Evolutionary conservation across 1,139 yeast species (phyloP).

Genomic region (Geotrichum phurueaensis): DNA sequence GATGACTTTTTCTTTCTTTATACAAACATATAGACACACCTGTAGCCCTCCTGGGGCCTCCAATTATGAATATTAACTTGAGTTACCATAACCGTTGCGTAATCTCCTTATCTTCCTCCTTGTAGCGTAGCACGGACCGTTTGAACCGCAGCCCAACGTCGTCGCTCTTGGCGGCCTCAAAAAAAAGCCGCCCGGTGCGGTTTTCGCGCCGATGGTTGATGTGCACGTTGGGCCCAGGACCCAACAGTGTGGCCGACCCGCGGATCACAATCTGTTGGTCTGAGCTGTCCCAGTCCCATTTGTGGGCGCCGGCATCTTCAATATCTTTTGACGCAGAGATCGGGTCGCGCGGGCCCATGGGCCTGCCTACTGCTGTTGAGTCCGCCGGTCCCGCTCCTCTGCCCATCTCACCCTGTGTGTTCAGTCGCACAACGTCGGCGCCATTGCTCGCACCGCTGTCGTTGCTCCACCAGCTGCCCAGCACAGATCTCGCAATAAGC

Average conservation of each 20-base stretch:
- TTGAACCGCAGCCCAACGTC: constrained; percentile 6
- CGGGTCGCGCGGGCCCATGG: not conserved
- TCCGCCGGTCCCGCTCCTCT: not conserved
- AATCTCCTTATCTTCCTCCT: constrained; percentile 2
- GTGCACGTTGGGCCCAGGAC: constrained; percentile 8
- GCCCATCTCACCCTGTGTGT: not conserved
- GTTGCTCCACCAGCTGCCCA: not conserved
- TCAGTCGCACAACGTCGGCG: not conserved
- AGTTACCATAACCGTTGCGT: constrained; percentile 5
- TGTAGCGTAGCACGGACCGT: constrained; percentile 1
- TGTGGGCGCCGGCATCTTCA: not conserved
- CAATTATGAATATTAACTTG: not conserved
- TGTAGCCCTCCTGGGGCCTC: not conserved
- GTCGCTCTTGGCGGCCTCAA: constrained; percentile 7
- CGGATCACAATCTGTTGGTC: constrained; percentile 4
- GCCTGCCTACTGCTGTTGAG: not conserved
- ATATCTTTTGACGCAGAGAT: not conserved
- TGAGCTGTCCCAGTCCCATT: constrained; percentile 9
- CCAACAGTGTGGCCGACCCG: not conserved
- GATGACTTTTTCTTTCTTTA: not conserved
- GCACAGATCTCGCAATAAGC: not conserved
- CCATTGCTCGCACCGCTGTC: not conserved
- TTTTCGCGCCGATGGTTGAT: not conserved
- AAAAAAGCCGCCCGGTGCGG: not conserved
- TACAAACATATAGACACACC: not conserved